A percentile compares a stretch with the other conserved stretches of the same genome.
These are phyloP conservation scores for Rhodomyrtus psidioides DNA, from an alignment of 441 rosid genomes.

Conservation along the genomic window DNA sequence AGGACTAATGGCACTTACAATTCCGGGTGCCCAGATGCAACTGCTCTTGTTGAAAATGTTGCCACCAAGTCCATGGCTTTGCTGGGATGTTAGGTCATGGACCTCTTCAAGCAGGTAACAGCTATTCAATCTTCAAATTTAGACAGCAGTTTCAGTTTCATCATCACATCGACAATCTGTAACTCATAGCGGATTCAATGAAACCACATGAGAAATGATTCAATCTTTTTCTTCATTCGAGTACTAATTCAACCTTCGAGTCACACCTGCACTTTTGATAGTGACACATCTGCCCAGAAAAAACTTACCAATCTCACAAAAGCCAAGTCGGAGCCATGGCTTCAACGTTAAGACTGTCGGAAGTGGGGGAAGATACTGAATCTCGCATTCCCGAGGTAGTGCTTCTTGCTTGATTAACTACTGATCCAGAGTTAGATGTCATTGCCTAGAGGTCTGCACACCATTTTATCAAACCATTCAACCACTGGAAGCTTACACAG, in stretches of 20 bases:
- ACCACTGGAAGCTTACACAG: background rate
- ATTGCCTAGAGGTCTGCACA: background rate
- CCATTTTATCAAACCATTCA: background rate
- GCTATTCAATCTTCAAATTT: background rate
- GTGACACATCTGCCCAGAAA: background rate
- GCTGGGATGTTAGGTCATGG: background rate
- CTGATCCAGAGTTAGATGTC: background rate
- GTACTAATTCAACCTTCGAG: background rate
- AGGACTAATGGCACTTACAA: background rate
- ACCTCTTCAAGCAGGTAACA: background rate
- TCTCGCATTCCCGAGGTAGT: background rate
- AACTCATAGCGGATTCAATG: background rate
- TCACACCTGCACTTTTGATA: background rate
- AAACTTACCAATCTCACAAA: background rate
- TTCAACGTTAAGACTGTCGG: background rate
- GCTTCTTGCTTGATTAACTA: background rate
- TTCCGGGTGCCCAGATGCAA: background rate
- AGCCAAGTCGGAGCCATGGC: background rate
- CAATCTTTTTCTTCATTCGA: background rate
- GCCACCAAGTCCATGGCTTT: background rate
- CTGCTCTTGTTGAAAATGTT: background rate
- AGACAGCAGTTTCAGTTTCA: background rate
- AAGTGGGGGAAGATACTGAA: background rate
- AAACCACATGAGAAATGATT: background rate
- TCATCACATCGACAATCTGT: background rate